Evolutionary conservation across 495 filamentous ascomycete species (phyloP), one percentile per base, ranked within the genome.

Genomic region (Penicillium ochrochloron): DNA sequence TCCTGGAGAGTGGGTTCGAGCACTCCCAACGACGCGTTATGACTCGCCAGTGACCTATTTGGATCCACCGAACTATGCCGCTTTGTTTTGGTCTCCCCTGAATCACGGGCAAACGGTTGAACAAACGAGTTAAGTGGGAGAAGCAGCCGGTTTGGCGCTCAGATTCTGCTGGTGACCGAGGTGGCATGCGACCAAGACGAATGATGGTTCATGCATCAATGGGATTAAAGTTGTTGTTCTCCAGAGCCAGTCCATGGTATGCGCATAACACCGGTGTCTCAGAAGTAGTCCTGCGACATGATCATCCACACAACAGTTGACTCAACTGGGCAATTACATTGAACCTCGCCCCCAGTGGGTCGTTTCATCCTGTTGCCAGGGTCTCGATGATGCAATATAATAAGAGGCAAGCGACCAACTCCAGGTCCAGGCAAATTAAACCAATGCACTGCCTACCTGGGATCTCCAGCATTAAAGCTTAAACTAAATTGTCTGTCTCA

Each of bases 11-110:
- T 50, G 57, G 57, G 39, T 15, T 23, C 21, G 25, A 27, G n/a
- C 23, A 37, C 57, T 3, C 5, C n/a, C 9, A 2, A 10, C 23
- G 27, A n/a, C 60, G 60, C 60, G 60, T 41, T 52, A 10, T 62
- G 60, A 62, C 52, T 62, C 50, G 50, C 29, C 51, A 31, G 33
- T 9, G 41, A 8, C 15, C 17, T 21, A 7, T 7, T 23, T 10
- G 41, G 51, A 33, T 46, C 60, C 60, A 62, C 51, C 51, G 23
- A 44, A 23, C 60, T 62, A 55, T 62, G 23, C 60, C 37, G 33
- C 33, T 62, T 62, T 62, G 37, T 56, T 62, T 29, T 54, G 50
- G 39, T 41, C 48, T 54, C 60, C 60, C 51, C 59, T 61, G 59
- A 56, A 42, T 54, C 27, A 31, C 51, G 11, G 44, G 44, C 44